Percentiles rank a stretch among this genome's conserved stretches.
Evolutionary conservation across 345 rosid genomes (phyloP).

Genomic region (Melaleuca alternifolia): DNA sequence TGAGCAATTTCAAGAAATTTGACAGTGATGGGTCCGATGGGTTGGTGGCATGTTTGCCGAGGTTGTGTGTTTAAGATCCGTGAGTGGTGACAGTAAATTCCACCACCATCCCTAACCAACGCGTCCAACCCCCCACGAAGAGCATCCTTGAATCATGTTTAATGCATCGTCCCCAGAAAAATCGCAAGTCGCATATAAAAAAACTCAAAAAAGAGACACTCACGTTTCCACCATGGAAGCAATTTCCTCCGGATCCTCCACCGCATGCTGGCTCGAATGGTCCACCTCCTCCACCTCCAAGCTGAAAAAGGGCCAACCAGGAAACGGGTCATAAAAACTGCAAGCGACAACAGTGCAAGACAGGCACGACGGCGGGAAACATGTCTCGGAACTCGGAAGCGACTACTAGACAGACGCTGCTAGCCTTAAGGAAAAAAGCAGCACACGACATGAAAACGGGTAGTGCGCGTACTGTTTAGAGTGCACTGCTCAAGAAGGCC

Average conservation of each 20-base stretch:
- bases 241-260: slow-evolving; percentile 11
- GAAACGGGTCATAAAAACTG: neutral
- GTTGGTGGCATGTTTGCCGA: neutral
- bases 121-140: neutral
- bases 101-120: neutral
- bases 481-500: neutral
- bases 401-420: neutral
- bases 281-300: neutral
- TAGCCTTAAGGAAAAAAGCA: neutral
- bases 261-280: slow-evolving; percentile 5
- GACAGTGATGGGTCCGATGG: neutral
- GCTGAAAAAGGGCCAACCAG: neutral
- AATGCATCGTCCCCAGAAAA: too few relatives aligned
- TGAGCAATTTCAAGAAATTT: neutral
- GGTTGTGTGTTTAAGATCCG: neutral
- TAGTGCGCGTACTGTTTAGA: neutral
- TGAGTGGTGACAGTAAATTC: neutral
- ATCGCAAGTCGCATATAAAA: neutral
- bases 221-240: slow-evolving; percentile 15
- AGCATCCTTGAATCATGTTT: neutral
- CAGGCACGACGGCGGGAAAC: neutral
- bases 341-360: neutral
- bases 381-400: neutral
- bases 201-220: neutral
- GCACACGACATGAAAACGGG: neutral